Evolutionary conservation across 2,329 filamentous ascomycete genomes (phyloP), one percentile per base, ranked within the genome.

Genomic region (Fusarium sambucinum): DNA sequence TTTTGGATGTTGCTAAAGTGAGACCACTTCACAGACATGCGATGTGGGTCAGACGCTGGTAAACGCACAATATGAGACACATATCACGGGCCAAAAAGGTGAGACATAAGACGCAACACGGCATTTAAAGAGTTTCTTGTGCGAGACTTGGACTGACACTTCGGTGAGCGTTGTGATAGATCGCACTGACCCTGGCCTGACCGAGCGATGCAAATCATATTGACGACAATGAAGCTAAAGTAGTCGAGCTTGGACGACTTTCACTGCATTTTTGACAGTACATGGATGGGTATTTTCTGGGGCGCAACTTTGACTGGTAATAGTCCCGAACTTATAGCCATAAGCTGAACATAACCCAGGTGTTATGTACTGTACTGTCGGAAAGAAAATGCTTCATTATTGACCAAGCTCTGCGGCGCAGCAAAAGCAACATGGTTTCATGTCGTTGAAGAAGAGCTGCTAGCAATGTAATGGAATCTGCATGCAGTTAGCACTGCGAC

Each of bases 401-500:
- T 25, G 32, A 46, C 41, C 19, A 44, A 52, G 55, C 27, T 53
- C 52, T 45, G 53, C 61, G 60, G 56, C 56, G 45, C 66, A 68
- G 66, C 51, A 56, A 42, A 51, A 58, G 44, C 58, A 52, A 58
- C 51, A 52, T 46, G 56, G 66, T 69, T 69, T 69, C 66, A 69
- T 63, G 54, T 68, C 60, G 33, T 61, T 66, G 29, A 68, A 68
- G 54, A 55, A 52, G 65, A 69, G 42, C 55, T 69, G 47, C 65
- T 69, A 69, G 38, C 60, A 44, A 67, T 63, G 60, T 69, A 69
- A 64, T 63, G 23, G 44, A 41, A 52, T 60, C 67, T 69, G 59
- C 52, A 71, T 70, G 55, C 38, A 61, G 70, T 70, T 62, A 70
- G 66, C 57, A 69, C 61, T 55, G 57, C 52, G 53, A 61, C 41